Evolutionary conservation across 2,329 filamentous ascomycete species (phyloP).

Genomic region (Aspergillus ochraceus): DNA sequence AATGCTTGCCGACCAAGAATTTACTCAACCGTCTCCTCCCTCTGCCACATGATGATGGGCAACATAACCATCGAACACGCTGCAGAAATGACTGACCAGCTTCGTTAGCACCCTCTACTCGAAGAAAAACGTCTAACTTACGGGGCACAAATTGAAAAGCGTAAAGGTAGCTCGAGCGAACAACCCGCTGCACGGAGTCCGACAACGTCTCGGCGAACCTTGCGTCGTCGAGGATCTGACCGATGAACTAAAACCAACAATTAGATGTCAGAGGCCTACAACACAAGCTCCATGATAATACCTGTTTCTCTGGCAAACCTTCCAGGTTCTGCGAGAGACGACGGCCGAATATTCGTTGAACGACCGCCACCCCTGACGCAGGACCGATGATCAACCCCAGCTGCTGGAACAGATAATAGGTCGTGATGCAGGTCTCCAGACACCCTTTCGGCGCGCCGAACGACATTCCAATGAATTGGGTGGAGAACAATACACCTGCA

Average conservation of each 20-base stretch:
- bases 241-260: constrained; percentile 5
- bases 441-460: constrained; percentile 5
- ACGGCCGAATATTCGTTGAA: constrained; percentile 11
- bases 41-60: no score
- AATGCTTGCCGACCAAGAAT: no score
- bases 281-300: background rate
- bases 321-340: constrained; percentile 3
- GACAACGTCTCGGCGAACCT: constrained; percentile 7
- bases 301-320: background rate
- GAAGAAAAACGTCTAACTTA: constrained; percentile 3
- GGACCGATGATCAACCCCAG: constrained; percentile 19
- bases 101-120: background rate
- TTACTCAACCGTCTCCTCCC: no score
- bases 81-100: background rate
- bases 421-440: constrained; percentile 10
- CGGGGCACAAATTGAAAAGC: constrained; percentile 12
- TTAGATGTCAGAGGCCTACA: no score
- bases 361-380: constrained; percentile 9
- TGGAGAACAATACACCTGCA: constrained; percentile 14
- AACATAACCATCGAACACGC: background rate
- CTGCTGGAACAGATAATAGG: constrained; percentile 20
- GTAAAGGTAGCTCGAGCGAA: constrained; percentile 11
- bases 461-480: constrained; percentile 17
- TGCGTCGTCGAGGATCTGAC: constrained; percentile 9
- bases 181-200: constrained; percentile 2